Percentiles rank a stretch among this genome's conserved stretches.
Conservation (phyloP, 352 stramenopile genomes). For the Blastocystis sp. region DNA sequence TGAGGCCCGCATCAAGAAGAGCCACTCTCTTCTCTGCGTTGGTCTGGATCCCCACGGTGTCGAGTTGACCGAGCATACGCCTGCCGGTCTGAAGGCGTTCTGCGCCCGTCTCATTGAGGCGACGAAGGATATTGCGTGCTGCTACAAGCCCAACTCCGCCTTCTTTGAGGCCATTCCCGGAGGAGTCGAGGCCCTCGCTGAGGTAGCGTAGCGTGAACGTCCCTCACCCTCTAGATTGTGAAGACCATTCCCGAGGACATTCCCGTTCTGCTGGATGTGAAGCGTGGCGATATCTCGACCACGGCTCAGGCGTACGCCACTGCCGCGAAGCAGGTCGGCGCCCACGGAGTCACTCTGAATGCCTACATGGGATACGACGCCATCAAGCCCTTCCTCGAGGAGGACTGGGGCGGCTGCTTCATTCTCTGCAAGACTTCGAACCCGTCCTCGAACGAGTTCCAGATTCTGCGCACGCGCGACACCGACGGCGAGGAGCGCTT, state of each 20-base stretch:
- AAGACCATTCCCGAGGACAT: slow-evolving; percentile 74
- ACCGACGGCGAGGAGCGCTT: slow-evolving; percentile 56
- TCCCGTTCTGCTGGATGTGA: slow-evolving; percentile 89
- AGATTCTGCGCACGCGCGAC: slow-evolving; percentile 67
- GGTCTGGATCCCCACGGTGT: slow-evolving; percentile 85
- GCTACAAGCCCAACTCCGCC: slow-evolving; percentile 96
- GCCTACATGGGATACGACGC: slow-evolving; percentile 96
- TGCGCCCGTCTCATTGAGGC: slow-evolving; percentile 84
- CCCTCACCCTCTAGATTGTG: slow-evolving; percentile 55
- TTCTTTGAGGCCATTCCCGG: slow-evolving; percentile 87
- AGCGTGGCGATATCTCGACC: slow-evolving; percentile 93
- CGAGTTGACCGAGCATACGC: slow-evolving; percentile 71
- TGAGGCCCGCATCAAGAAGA: slow-evolving; percentile 70
- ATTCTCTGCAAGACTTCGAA: slow-evolving; percentile 99
- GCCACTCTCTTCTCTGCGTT: slow-evolving; percentile 91
- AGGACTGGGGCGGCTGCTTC: slow-evolving; percentile 80
- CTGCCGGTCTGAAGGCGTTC: slow-evolving; percentile 79
- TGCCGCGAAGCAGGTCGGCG: slow-evolving; percentile 76
- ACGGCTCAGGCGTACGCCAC: slow-evolving; percentile 87
- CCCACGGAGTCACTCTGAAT: slow-evolving; percentile 86
- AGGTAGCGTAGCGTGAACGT: slow-evolving; percentile 63
- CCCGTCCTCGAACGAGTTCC: slow-evolving; percentile 84
- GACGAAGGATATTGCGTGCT: slow-evolving; percentile 78
- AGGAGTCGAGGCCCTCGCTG: slow-evolving; percentile 75
- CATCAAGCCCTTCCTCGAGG: slow-evolving; percentile 82